Evolutionary conservation across 495 filamentous ascomycete genomes (phyloP), one percentile per base, ranked within the genome.

Genomic region (Oidiodendron maius): DNA sequence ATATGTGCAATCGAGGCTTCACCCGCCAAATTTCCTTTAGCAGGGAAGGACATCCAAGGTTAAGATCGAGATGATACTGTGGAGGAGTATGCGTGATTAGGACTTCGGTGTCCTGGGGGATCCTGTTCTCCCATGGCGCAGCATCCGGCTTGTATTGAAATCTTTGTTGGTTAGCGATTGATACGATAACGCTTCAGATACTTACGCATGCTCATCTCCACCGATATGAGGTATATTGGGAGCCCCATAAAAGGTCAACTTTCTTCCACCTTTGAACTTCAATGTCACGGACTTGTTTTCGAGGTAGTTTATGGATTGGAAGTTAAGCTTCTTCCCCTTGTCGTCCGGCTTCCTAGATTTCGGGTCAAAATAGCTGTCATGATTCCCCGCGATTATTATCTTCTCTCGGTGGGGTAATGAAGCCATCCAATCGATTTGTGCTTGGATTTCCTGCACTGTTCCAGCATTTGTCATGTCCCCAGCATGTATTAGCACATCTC

Each of bases 401-500:
- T 95, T 95, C 52, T 90, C 72, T 25, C 66, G 64, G 57, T 96
- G 89, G 1, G 84, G 82, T 2, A 90, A 72, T 17, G 68, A 70
- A 21, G 67, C 66, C 3, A 96, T 71, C 91, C 91, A 96, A 64
- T 91, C 78, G 17, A 95, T 64, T 53, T 86, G 80, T 24, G 69
- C 73, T 70, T 90, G 85, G 36, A 97, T 83, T 41, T 87, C 82
- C 9, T 71, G 69, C 3, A 75, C 70, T 15, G 77, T 84, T 42
- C 91, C 93, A 26, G 71, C 73, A 46, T 87, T 84, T 40, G 80
- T 78, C 50, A 96, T 65, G 63, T 97, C 91, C 8, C 91, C 91
- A 9, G 88, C 87, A 58, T 96, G 91, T 40, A 97, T 86, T 6
- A 97, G 71, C 21, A 96, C 68, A 55, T 96, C 93, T 17, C 89